Base-by-base conservation (phyloP, 306 rosid species). In the Carpinus viminea region DNA sequence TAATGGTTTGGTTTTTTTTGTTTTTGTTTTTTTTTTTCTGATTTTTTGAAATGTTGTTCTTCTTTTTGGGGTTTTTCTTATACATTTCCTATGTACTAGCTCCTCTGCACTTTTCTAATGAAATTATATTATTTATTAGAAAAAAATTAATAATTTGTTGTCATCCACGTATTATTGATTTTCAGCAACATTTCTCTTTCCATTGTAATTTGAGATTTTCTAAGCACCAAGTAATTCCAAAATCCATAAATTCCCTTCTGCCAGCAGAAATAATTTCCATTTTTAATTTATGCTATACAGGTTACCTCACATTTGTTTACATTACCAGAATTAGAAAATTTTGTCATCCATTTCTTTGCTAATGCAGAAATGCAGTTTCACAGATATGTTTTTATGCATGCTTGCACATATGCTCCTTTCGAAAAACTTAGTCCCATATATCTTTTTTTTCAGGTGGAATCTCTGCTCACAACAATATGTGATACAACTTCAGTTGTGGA, bases 401-500 rank as follows among this genome's bases (percentile, higher is more conserved):
- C 60, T 46, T 74, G 80, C 64, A 48, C 28, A 31, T 52, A 16
- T 53, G 61, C 57, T 38, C 72, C 26, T 73, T 76, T 75, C 64
- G 36, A 47, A 73, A 69, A 76, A 45, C 56, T 50, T 66, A 20
- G 52, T 53, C 48, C 52, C 41, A 78, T 80, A 26, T 72, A 70
- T 87, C 66, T 78, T 73, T 17, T 80, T 75, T 41, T 87, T 80
- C 86, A 94, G 97, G 91, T 94, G 76, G 84, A 89, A 82, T 87
- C 81, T 90, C 79, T 94, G 69, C 86, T 94, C 78, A 82, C 86
- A 38, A 81, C 82, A 78, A 18, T 94, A 76, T 94, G 98, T 48
- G 93, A 92, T 62, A 76, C 98, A 55, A 81, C 85, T 71, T 89
- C 97, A 77, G 68, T 94, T 70, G 88, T 73, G 43, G 97, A 92